These are phyloP conservation scores for Penicillium sp. DNA, from an alignment of 2,329 filamentous ascomycete species.

Conservation along the genomic window DNA sequence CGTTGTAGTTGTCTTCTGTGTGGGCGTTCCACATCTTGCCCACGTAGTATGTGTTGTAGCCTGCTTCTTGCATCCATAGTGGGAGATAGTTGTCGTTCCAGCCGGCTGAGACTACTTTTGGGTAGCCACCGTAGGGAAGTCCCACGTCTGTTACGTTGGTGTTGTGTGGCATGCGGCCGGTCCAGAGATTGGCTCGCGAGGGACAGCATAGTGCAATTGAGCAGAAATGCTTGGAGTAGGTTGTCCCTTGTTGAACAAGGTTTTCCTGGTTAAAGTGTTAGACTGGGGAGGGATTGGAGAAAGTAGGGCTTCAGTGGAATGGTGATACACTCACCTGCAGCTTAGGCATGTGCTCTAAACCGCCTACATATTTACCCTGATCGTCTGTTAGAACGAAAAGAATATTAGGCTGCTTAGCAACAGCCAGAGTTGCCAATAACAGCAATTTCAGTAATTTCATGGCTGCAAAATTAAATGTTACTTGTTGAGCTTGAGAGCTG, in stretches of 20 bases:
- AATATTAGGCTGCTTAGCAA: conserved; percentile 50
- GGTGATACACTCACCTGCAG: conserved; percentile 15
- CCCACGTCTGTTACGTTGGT: conserved; percentile 60
- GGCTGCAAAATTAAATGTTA: background rate
- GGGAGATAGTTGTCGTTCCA: conserved; percentile 67
- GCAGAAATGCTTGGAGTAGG: conserved; percentile 57
- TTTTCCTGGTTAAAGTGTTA: conserved; percentile 41
- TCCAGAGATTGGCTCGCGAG: conserved; percentile 60
- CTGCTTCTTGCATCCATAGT: conserved; percentile 65
- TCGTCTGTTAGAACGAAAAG: conserved; percentile 68
- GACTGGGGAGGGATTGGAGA: background rate
- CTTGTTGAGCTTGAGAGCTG: background rate
- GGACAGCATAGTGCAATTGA: conserved; percentile 66
- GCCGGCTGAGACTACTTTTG: conserved; percentile 64
- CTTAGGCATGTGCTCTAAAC: conserved; percentile 53
- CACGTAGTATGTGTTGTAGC: conserved; percentile 69
- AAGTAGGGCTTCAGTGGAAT: background rate
- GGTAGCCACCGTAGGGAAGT: conserved; percentile 49
- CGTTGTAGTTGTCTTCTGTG: conserved; percentile 58
- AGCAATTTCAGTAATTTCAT: conserved; percentile 14
- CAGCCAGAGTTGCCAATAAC: conserved; percentile 12
- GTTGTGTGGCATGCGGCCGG: conserved; percentile 64
- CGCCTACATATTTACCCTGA: conserved; percentile 50
- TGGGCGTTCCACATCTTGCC: conserved; percentile 69
- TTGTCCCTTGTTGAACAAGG: conserved; percentile 55